A percentile compares a stretch with the other conserved stretches of the same genome.
These are phyloP conservation scores for Mrakia gelida DNA, from an alignment of 768 basidiomycete species.

Conservation along the genomic window DNA sequence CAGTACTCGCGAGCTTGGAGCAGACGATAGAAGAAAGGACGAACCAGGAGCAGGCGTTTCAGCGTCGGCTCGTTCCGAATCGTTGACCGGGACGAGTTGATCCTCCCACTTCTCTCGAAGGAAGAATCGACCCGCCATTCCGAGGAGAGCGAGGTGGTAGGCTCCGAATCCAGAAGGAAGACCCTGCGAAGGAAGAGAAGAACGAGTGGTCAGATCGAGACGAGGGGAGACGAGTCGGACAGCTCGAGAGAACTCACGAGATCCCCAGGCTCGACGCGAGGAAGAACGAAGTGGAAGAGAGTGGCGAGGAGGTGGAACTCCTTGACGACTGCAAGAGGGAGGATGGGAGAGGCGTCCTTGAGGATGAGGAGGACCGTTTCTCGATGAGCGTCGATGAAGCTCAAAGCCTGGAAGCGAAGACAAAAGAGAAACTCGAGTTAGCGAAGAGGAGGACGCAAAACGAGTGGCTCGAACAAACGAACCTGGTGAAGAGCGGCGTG, in stretches of 20 bases:
- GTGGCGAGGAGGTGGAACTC: constrained; percentile 75
- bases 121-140: constrained; percentile 67
- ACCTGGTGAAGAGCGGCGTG: constrained; percentile 67
- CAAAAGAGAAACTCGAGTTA: constrained; percentile 10
- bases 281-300: constrained; percentile 63
- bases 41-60: constrained; percentile 41
- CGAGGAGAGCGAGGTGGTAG: constrained; percentile 72
- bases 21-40: constrained; percentile 35
- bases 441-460: constrained; percentile 35
- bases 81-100: constrained; percentile 59
- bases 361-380: constrained; percentile 79
- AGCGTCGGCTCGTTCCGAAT: constrained; percentile 59
- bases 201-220: too few species aligned
- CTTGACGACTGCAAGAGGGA: constrained; percentile 64
- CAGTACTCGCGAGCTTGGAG: neutral
- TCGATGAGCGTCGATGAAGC: constrained; percentile 75
- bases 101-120: constrained; percentile 58
- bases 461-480: constrained; percentile 27
- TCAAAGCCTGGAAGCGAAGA: constrained; percentile 55
- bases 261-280: constrained; percentile 69
- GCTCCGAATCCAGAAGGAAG: constrained; percentile 68
- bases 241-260: constrained; percentile 40
- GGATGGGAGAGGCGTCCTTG: constrained; percentile 63
- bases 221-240: too few species aligned
- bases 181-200: constrained; percentile 45